phyloP scores from a whole-genome alignment of 2,329 filamentous ascomycete species.

The Talaromyces albobiverticillius region DNA sequence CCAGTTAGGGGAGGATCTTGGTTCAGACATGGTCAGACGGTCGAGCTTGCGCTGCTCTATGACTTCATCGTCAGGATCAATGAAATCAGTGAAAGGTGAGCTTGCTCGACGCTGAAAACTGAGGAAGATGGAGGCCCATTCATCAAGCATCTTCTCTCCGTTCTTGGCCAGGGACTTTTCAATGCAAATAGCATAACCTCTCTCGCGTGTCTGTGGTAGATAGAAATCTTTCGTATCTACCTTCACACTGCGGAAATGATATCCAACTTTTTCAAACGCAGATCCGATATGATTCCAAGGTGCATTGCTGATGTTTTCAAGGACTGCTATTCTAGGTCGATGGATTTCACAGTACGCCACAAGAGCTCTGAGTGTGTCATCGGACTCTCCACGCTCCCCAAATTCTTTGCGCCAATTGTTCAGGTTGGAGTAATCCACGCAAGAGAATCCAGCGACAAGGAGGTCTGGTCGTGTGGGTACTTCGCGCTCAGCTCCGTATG shows the following conservation, averaged over 20 bases:
- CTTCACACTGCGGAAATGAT: slow-evolving; percentile 48
- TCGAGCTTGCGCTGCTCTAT: slow-evolving; percentile 49
- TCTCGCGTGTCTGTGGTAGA: slow-evolving; percentile 65
- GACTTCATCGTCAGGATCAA: slow-evolving; percentile 56
- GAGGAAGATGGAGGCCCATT: slow-evolving; percentile 44
- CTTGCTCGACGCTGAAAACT: slow-evolving; percentile 57
- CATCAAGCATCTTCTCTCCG: slow-evolving; percentile 24
- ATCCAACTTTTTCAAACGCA: slow-evolving; percentile 52
- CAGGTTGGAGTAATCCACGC: slow-evolving; percentile 69
- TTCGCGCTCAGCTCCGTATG: slow-evolving; percentile 58
- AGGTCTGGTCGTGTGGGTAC: slow-evolving; percentile 62
- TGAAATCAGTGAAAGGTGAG: slow-evolving; percentile 60
- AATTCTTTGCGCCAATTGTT: slow-evolving; percentile 58
- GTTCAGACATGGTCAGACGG: slow-evolving; percentile 30
- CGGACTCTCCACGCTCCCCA: slow-evolving; percentile 60
- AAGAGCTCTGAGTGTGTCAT: slow-evolving; percentile 63
- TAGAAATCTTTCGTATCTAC: slow-evolving; percentile 71
- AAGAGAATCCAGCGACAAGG: slow-evolving; percentile 70
- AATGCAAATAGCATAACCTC: slow-evolving; percentile 61
- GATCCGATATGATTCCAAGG: slow-evolving; percentile 57
- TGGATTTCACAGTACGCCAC: slow-evolving; percentile 54
- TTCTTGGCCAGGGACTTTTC: slow-evolving; percentile 31
- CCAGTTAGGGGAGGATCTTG: slow-evolving; percentile 29
- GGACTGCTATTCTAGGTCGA: slow-evolving; percentile 61
- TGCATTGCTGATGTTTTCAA: slow-evolving; percentile 67